Base-by-base conservation (phyloP, 2,329 filamentous ascomycete genomes). In the Salinomyces thailandicus region DNA sequence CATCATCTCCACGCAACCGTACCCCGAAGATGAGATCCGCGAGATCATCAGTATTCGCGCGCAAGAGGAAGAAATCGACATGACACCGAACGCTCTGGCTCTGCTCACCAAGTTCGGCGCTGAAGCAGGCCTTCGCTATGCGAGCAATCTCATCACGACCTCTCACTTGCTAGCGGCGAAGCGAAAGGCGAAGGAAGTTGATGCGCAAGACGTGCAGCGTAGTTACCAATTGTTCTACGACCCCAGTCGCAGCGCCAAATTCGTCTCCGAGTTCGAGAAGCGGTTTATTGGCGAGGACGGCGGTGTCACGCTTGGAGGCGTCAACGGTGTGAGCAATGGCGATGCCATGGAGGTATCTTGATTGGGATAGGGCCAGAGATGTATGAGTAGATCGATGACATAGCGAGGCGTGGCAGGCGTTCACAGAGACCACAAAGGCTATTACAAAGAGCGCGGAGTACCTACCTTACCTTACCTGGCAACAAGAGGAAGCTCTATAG, bases 111-210 rank as follows among this genome's bases (percentile, higher is more conserved):
- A 96, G 69, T 93, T 96, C 52, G 91, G 87, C 18, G 75, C 87
- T 54, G 91, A 98, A 61, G 80, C 86, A 1, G 89, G 89, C 16
- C 71, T 98, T 34, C 75, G 91, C 50, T 98, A 98, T 59, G 89
- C 87, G n/a, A 93, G 85, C 67, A 95, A 98, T 59, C 78, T 98
- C 38, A 95, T 98, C 62, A 93, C 84, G 15, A 95, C 91, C 2
- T 91, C 85, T 4, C 82, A 93, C 60, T 73, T 98, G 30, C 73
- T 96, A 33, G 78, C 77, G 44, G 78, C 83, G 53, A 96, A 95
- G 72, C 77, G 87, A 47, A 81, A 79, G 54, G 80, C 81, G 12
- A 85, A 84, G 61, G 80, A 89, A 54, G 84, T 98, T 32, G 76
- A 73, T 39, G 73, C 94, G 39, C 77, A 85, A 38, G 91, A 98